Conservation (phyloP, 2,329 filamentous ascomycete species). For the Aureobasidium musti region DNA sequence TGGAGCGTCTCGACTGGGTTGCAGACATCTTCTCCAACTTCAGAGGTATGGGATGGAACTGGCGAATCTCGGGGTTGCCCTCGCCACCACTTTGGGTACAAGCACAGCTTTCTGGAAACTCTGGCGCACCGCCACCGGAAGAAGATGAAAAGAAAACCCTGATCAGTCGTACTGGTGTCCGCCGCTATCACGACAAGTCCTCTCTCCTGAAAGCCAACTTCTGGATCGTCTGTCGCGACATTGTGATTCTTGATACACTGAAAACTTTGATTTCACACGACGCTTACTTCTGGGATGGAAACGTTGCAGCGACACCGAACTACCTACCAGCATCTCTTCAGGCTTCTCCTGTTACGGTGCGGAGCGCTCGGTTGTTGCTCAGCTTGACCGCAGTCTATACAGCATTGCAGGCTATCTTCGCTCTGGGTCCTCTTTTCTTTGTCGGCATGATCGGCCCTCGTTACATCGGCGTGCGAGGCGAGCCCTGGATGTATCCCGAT, state of each 20-base stretch:
- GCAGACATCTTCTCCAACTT: conserved; percentile 60
- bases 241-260: conserved; percentile 68
- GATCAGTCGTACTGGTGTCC: conserved; percentile 42
- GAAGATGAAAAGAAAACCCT: conserved; percentile 27
- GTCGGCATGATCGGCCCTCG: conserved; percentile 59
- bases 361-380: conserved; percentile 59
- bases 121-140: conserved; percentile 30
- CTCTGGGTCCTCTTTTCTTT: conserved; percentile 62
- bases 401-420: conserved; percentile 63
- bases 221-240: conserved; percentile 56
- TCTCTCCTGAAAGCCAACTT: conserved; percentile 42
- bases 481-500: conserved; percentile 64
- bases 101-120: conserved; percentile 42
- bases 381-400: conserved; percentile 59
- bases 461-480: conserved; percentile 61
- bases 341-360: conserved; percentile 48
- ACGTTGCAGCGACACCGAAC: conserved; percentile 49
- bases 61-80: conserved; percentile 54
- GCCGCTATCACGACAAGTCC: conserved; percentile 41
- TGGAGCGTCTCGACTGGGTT: conserved; percentile 60
- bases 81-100: conserved; percentile 48
- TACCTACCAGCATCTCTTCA: conserved; percentile 49
- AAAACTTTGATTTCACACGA: conserved; percentile 72
- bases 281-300: conserved; percentile 66
- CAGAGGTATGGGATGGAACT: conserved; percentile 63